These are phyloP conservation scores for Cutaneotrichosporon daszewskae DNA, from an alignment of 1,284 basidiomycete genomes.

Conservation along the genomic window DNA sequence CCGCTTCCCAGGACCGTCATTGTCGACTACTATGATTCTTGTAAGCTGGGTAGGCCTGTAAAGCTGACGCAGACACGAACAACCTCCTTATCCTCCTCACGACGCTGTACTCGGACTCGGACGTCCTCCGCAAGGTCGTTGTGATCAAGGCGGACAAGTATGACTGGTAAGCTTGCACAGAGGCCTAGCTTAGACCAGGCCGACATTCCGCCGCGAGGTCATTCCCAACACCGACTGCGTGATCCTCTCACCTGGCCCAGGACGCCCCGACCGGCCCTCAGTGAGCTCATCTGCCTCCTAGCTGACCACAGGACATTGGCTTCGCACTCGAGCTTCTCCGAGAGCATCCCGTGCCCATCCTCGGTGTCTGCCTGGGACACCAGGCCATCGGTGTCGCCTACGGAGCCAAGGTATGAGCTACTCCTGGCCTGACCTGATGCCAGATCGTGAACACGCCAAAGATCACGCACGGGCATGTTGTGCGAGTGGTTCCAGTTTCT, in stretches of 20 bases:
- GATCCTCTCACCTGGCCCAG: slow-evolving; percentile 48
- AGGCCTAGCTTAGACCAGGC: slow-evolving; percentile 23
- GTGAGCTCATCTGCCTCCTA: slow-evolving; percentile 15
- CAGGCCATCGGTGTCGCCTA: slow-evolving; percentile 79
- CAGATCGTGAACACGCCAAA: slow-evolving; percentile 46
- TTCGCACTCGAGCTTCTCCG: slow-evolving; percentile 43
- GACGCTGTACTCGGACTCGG: slow-evolving; percentile 38
- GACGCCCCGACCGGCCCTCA: slow-evolving; percentile 39
- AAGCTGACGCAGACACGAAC: slow-evolving; percentile 39
- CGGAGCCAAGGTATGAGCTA: slow-evolving; percentile 57
- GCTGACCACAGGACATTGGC: slow-evolving; percentile 40
- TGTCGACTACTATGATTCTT: slow-evolving; percentile 49
- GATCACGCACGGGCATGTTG: slow-evolving; percentile 69
- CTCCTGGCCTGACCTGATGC: slow-evolving; percentile 38
- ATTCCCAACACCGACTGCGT: slow-evolving; percentile 46
- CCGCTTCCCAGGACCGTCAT: slow-evolving; percentile 45
- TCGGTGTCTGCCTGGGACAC: slow-evolving; percentile 76
- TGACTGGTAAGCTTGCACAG: slow-evolving; percentile 31
- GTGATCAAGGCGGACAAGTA: slow-evolving; percentile 47
- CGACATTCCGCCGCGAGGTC: slow-evolving; percentile 34
- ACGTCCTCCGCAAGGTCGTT: slow-evolving; percentile 44
- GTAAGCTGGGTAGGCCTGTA: slow-evolving; percentile 19
- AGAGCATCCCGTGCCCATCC: slow-evolving; percentile 37
- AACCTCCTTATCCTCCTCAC: slow-evolving; percentile 48
- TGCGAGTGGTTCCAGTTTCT: slow-evolving; percentile 50